Evolutionary conservation across 176 grass and related monocot genomes (phyloP).

Genomic region (Zizania latifolia): DNA sequence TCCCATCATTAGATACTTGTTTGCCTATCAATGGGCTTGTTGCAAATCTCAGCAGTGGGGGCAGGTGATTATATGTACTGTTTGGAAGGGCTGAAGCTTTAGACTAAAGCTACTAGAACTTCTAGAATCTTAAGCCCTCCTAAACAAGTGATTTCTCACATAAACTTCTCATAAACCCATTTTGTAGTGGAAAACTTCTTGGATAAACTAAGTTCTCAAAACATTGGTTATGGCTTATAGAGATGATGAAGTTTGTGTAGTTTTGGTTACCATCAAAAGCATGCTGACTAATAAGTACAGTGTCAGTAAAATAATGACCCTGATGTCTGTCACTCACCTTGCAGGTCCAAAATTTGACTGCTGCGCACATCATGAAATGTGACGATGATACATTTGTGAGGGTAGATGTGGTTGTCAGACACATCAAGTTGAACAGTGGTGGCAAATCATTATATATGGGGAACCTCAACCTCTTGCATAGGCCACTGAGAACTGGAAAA

Average conservation of each 20-base stretch:
- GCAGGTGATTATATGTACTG: background rate
- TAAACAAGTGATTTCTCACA: background rate
- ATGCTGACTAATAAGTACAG: background rate
- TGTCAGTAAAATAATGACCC: slow-evolving; percentile 18
- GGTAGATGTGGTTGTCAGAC: slow-evolving; percentile 66
- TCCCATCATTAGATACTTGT: background rate
- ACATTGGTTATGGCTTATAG: background rate
- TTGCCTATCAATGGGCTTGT: background rate
- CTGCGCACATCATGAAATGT: slow-evolving; percentile 84
- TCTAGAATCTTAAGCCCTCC: slow-evolving; percentile 7
- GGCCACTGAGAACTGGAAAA: slow-evolving; percentile 83
- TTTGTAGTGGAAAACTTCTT: background rate
- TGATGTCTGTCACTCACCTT: slow-evolving; percentile 20
- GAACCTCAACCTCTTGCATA: slow-evolving; percentile 95
- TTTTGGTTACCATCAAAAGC: background rate
- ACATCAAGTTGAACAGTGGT: slow-evolving; percentile 52
- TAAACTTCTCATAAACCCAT: background rate
- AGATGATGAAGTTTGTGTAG: background rate
- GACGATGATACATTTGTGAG: slow-evolving; percentile 95
- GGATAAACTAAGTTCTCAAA: slow-evolving; percentile 11
- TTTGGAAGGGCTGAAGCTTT: slow-evolving; percentile 1
- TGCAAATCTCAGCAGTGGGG: background rate
- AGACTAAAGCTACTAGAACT: background rate
- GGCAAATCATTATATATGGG: slow-evolving; percentile 76
- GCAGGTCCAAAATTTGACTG: slow-evolving; percentile 77